Evolutionary conservation across 2,329 filamentous ascomycete species (phyloP), one percentile per base, ranked within the genome.

Genomic region (Fusarium buxicola): DNA sequence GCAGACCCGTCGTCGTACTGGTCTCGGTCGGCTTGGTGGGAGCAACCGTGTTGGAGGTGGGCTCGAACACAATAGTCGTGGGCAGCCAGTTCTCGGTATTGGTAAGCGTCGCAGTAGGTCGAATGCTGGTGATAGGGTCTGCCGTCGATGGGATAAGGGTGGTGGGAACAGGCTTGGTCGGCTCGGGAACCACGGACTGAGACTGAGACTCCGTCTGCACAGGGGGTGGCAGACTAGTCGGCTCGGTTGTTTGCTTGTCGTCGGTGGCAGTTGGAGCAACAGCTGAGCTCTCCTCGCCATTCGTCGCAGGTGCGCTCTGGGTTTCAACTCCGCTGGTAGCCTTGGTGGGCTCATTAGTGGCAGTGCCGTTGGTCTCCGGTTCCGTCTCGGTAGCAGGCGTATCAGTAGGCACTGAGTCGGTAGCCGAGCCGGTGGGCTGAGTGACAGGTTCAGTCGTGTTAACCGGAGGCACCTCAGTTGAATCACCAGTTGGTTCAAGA

Each of bases 31-130:
- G 72, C 12, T 72, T 69, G 3, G 74, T 73, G 3, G 75, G 69
- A 2, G 68, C 53, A 3, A 63, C 56, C 5, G 62, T 52, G 9
- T 68, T 55, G 5, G 79, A 66, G 55, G 80, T 78, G 27, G 75
- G 65, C 67, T 86, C 85, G 36, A 86, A 81, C 12, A 89, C 77
- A 46, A 91, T 86, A 16, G 86, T 88, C 1, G 86, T 84, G 0
- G 87, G 86, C 21, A 90, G 74, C 77, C 81, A 83, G 38, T 78
- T 76, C 18, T 78, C 74, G 1, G 80, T 76, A 53, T 78, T 75
- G 2, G 76, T 77, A 49, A 81, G 76, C 2, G 81, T 80, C 44
- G 77, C 78, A 24, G 77, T 81, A 8, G 78, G 71, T 27, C 75
- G 68, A 60, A 81, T 72, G 69, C 76, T 81, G 4, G 80, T 82